Conservation (phyloP, 345 rosid genomes). For the Eucalyptus erythrocorys region DNA sequence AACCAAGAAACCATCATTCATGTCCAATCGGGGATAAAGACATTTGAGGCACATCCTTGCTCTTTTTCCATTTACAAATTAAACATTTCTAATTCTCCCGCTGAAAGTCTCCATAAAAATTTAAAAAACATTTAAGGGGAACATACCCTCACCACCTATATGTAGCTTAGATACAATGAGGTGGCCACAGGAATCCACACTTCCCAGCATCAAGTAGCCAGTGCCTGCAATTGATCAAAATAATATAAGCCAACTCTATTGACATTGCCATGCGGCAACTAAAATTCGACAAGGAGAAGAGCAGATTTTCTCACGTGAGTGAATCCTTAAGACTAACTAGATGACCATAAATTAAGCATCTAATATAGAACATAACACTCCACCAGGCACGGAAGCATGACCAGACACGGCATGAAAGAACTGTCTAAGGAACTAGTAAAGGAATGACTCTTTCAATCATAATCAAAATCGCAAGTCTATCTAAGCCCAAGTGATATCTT, state of each 20-base stretch:
- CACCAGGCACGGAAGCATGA: background rate
- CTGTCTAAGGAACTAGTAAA: background rate
- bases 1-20: background rate
- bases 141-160: conserved; percentile 32
- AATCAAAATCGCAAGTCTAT: background rate
- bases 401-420: background rate
- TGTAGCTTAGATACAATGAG: conserved; percentile 53
- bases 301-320: background rate
- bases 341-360: background rate
- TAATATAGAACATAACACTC: background rate
- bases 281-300: background rate
- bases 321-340: background rate
- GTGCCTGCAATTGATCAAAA: conserved; percentile 7
- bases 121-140: background rate
- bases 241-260: background rate
- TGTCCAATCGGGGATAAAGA: background rate
- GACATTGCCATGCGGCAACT: background rate
- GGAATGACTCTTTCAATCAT: background rate
- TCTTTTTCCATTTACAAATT: background rate
- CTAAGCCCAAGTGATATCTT: background rate
- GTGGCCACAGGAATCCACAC: conserved; percentile 59
- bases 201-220: conserved; percentile 41
- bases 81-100: background rate
- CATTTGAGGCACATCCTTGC: background rate
- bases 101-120: background rate